A percentile compares a stretch with the other conserved stretches of the same genome.
phyloP scores from a whole-genome alignment of 1,139 yeast species.

The Zygosaccharomyces pseudobailii region DNA sequence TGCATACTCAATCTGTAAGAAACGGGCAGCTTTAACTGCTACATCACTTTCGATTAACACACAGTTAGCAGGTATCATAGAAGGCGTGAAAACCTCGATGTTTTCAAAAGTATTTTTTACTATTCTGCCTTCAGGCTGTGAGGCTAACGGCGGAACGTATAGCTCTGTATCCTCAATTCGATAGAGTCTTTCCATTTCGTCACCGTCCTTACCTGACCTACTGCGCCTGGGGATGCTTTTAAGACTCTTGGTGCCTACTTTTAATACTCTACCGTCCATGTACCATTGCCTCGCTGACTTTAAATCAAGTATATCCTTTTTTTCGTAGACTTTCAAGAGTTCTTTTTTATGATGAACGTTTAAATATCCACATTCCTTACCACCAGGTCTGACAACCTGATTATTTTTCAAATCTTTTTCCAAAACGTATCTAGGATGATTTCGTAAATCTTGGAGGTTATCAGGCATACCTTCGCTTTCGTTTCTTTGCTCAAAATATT shows the following conservation, averaged over 20 bases:
- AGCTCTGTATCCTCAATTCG: conserved; percentile 72
- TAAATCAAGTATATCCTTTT: conserved; percentile 59
- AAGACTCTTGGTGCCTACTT: conserved; percentile 63
- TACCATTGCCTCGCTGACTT: conserved; percentile 85
- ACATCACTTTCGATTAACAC: conserved; percentile 52
- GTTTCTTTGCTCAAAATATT: conserved; percentile 64
- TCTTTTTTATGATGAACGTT: conserved; percentile 40
- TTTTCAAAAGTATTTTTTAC: conserved; percentile 78
- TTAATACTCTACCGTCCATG: conserved; percentile 69
- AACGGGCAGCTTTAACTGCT: conserved; percentile 65
- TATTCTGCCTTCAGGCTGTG: conserved; percentile 55
- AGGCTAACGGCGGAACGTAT: conserved; percentile 53
- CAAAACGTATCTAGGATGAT: conserved; percentile 82
- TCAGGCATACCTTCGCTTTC: conserved; percentile 84
- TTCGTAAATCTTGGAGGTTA: conserved; percentile 72
- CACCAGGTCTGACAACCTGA: conserved; percentile 60
- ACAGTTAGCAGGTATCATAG: conserved; percentile 84
- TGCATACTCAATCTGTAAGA: conserved; percentile 73
- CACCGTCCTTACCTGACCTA: conserved; percentile 34
- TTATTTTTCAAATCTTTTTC: conserved; percentile 68
- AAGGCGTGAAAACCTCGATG: conserved; percentile 67
- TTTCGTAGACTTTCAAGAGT: conserved; percentile 53
- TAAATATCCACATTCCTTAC: conserved; percentile 69
- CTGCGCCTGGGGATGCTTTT: conserved; percentile 40
- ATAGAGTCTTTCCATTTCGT: conserved; percentile 60